Base-by-base conservation (phyloP, 73 alveolate species). In the Paramecium biaurelia region DNA sequence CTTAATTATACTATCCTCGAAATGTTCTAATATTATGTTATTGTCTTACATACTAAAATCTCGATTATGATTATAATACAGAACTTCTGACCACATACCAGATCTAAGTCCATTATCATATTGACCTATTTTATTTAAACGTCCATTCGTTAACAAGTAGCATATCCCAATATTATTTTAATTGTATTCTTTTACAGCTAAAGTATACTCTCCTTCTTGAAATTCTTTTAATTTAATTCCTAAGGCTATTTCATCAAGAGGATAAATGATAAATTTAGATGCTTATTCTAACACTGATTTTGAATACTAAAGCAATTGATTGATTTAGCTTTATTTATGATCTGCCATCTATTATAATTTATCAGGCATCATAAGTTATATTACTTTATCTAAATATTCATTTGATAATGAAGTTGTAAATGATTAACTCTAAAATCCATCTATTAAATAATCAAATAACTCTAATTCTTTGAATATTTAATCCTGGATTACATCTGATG, bases 51-150 rank as follows among this genome's bases (percentile, higher is more conserved):
- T 63, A 63, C 84, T 63, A 24, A 63, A 63, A 32, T 63, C 84
- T 30, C 84, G 8, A 9, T 63, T 30, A 30, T 63, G n/a, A 63
- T 63, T 32, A 32, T 63, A 63, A 12, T 63, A 63, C 26, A 63
- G 8, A 12, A 63, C 84, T 63, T 63, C 84, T 24, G 84, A 63
- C 84, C 84, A 63, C 84, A 63, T 63, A 3, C 84, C 84, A 63
- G 41, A 63, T 63, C 84, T 26, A 6, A 30, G 20, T 30, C 84
- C 84, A 32, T 63, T 32, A 26, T 63, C 84, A 14, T 63, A 63
- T 63, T 63, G 12, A 7, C 84, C 84, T 63, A 63, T 32, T 12
- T 32, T 63, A 30, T 26, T 63, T 63, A 63, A 32, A 5, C 84
- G 24, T 12, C 84, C 84, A 63, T 63, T 63, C 2, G 84, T 63